Evolutionary conservation across 2,329 filamentous ascomycete species (phyloP).

Genomic region (Xylariomycetidae sp.): DNA sequence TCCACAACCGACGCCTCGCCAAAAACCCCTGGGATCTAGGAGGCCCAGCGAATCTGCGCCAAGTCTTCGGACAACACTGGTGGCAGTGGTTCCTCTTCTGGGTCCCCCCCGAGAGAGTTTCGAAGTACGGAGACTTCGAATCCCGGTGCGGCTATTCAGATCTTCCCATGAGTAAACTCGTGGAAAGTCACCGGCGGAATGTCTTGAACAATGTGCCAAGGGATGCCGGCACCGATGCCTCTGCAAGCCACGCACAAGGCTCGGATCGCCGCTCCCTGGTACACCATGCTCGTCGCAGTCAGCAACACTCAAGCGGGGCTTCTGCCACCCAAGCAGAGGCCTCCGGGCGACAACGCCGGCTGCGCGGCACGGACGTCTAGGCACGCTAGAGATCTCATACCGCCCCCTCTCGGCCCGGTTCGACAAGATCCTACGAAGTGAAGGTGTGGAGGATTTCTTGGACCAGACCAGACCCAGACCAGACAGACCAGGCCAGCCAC

Average conservation of each 20-base stretch:
- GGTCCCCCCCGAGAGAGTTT: conserved; percentile 10
- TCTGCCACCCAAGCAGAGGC: conserved; percentile 6
- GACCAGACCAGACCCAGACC: conserved; percentile 3
- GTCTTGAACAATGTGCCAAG: conserved; percentile 4
- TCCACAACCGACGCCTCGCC: not conserved
- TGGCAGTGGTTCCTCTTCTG: conserved; percentile 14
- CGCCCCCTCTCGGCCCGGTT: not conserved
- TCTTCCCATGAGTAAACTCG: conserved; percentile 8
- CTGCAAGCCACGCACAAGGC: conserved; percentile 7
- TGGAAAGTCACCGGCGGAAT: conserved; percentile 1
- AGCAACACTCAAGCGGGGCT: conserved; percentile 3
- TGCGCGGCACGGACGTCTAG: conserved; percentile 5
- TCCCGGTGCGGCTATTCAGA: conserved; percentile 8
- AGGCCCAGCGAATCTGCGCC: conserved; percentile 8
- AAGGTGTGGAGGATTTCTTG: not conserved
- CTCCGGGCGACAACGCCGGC: not conserved
- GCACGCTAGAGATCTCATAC: conserved; percentile 1
- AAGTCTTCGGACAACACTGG: conserved; percentile 12
- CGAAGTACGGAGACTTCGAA: conserved; percentile 13
- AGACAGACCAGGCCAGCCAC: not conserved
- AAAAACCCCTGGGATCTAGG: conserved; percentile 10
- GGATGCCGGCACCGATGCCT: conserved; percentile 3
- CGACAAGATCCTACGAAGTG: not conserved
- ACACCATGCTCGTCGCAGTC: conserved; percentile 6
- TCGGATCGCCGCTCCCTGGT: conserved; percentile 3